Evolutionary conservation across 345 rosid genomes (phyloP).

Genomic region (Excoecaria agallocha): DNA sequence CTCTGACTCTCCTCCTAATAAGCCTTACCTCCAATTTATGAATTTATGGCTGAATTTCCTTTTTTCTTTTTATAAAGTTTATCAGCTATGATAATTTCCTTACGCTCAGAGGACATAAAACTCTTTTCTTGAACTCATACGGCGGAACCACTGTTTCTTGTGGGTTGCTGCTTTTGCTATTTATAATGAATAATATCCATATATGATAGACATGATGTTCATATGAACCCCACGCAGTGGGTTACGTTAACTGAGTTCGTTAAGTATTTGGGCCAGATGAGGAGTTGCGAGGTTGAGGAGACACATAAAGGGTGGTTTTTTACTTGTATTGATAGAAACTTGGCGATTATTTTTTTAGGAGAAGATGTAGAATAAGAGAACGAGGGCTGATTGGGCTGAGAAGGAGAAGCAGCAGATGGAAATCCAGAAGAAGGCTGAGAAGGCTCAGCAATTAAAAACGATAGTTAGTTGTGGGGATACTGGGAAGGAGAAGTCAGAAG

Average conservation of each 20-base stretch:
- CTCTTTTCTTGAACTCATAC: too few species aligned
- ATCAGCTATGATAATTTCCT: too few species aligned
- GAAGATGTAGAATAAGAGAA: conserved; percentile 76
- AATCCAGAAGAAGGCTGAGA: conserved; percentile 73
- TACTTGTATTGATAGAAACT: conserved; percentile 80
- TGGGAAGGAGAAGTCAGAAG: conserved; percentile 12
- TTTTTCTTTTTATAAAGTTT: too few species aligned
- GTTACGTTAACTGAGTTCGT: conserved; percentile 86
- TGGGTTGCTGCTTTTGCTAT: too few species aligned
- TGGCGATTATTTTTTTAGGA: conserved; percentile 77
- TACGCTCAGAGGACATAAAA: too few species aligned
- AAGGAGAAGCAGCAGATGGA: conserved; percentile 93
- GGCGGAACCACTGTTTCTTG: too few species aligned
- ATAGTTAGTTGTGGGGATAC: not conserved
- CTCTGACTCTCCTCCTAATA: too few species aligned
- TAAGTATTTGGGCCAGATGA: conserved; percentile 68
- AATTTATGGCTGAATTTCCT: too few species aligned
- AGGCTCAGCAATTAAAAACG: conserved; percentile 44
- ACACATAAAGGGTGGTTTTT: conserved; percentile 98
- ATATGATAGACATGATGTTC: too few species aligned
- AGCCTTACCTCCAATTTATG: too few species aligned
- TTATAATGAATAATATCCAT: too few species aligned
- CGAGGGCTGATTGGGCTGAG: conserved; percentile 67
- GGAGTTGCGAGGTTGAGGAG: conserved; percentile 92
- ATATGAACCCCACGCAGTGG: conserved; percentile 93